A percentile compares a stretch with the other conserved stretches of the same genome.
These are phyloP conservation scores for Stevia rebaudiana DNA, from an alignment of 140 eudicot genomes.

Conservation along the genomic window DNA sequence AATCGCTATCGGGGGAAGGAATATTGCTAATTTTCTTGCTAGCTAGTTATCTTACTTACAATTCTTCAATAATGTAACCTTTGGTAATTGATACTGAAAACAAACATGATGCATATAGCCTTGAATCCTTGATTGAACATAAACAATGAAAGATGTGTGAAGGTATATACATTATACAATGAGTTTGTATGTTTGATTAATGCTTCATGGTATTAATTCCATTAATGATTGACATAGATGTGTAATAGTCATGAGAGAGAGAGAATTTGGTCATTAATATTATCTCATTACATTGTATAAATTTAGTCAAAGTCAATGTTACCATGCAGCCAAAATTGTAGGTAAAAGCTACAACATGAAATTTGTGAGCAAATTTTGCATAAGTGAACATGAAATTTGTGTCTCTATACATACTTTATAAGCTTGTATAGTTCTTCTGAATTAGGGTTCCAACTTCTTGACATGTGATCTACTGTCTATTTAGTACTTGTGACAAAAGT, in stretches of 20 bases:
- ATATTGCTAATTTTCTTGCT: neutral
- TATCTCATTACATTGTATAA: neutral
- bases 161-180: neutral
- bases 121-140: neutral
- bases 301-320: neutral
- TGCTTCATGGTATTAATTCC: neutral
- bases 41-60: neutral
- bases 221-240: neutral
- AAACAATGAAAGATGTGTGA: slow-evolving; percentile 2
- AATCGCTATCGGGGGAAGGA: neutral
- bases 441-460: too few relatives aligned
- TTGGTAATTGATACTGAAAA: neutral
- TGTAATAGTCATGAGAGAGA: neutral
- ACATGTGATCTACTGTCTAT: slow-evolving; percentile 1
- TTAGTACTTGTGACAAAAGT: neutral
- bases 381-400: neutral
- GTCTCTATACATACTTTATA: neutral
- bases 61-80: neutral
- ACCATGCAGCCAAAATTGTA: too few relatives aligned
- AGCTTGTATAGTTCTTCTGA: too few relatives aligned
- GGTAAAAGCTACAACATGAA: neutral
- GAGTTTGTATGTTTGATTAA: slow-evolving; percentile 8
- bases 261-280: too few relatives aligned
- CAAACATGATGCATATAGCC: slow-evolving; percentile 1
- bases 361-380: neutral